These are phyloP conservation scores for Hemerocallis citrina DNA, from an alignment of 106 monocot species.

Conservation along the genomic window DNA sequence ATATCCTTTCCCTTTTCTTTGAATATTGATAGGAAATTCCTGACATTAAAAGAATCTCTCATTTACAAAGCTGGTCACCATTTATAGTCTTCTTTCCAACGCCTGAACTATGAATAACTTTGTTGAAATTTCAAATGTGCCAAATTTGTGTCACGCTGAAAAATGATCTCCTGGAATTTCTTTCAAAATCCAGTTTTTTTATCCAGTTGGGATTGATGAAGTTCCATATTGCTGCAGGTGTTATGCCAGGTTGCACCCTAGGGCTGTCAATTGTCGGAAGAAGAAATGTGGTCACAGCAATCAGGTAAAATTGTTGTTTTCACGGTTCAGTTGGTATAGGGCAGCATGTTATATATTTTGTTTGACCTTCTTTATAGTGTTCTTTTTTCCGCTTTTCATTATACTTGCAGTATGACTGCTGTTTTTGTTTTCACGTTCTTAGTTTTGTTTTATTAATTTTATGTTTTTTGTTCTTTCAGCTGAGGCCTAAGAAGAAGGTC, in stretches of 20 bases:
- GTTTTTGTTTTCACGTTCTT: neutral
- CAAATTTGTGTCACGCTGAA: no score
- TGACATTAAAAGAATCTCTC: no score
- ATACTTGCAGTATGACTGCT: neutral
- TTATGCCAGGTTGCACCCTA: slow-evolving; percentile 86
- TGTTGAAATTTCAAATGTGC: no score
- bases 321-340: no score
- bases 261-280: slow-evolving; percentile 94
- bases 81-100: no score
- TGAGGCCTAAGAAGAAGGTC: slow-evolving; percentile 67
- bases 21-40: no score
- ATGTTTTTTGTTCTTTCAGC: slow-evolving; percentile 9
- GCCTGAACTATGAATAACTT: no score
- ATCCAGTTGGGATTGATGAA: no score
- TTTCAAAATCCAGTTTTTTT: neutral
- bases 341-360: neutral
- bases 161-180: no score
- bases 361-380: neutral
- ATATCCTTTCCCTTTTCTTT: no score
- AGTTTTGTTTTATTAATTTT: neutral
- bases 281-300: slow-evolving; percentile 98
- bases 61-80: no score
- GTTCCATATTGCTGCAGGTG: slow-evolving; percentile 39
- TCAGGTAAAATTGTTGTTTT: slow-evolving; percentile 30
- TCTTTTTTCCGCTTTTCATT: neutral